Evolutionary conservation across 106 monocot genomes (phyloP), one percentile per base, ranked within the genome.

Genomic region (Phalaenopsis equestris): DNA sequence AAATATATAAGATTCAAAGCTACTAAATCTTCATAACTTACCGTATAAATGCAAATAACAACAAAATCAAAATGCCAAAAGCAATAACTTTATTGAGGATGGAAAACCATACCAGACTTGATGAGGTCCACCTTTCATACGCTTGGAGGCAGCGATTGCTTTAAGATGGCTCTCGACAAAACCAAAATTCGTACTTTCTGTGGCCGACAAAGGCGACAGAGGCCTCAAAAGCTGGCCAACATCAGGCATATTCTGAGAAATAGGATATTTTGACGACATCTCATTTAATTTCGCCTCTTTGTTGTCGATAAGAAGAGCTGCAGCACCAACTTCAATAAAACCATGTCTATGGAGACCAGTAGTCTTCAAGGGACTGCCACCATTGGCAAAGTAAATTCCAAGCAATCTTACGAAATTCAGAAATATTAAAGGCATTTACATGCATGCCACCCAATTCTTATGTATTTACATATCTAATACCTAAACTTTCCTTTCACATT

Each of bases 301-400:
- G 77, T 89, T 90, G 48, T 87, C 91, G 12, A 95, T 45, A 78
- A 99, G 77, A 90, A 99, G 88, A 87, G 93, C 89, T 72, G 95
- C 99, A 67, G 99, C 99, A 77, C 95, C 99, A 77, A 89, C 93
- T 88, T 99, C 99, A 52, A 93, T 73, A 67, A 94, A 87, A 30
- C 80, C 81, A 85, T 82, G 85, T 23, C 55, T 77, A 56, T 19
- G 78, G 57, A 86, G 70, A 81, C 93, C 91, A 39, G 76, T 88
- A 15, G 86, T 68, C 78, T 79, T 87, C 68, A 64, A 42, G 82
- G 79, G 41, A 81, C 80, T 80, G 79, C 82, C 78, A 82, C 91
- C 91, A 30, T 48, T 4, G 68, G 17, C 23, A 7, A 83, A 72
- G 73, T 38, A 84, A 84, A 78, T 38, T 6, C 39, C 15, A 84